Conservation (phyloP, 1,139 yeast species). For the Kodamaea suecica region DNA sequence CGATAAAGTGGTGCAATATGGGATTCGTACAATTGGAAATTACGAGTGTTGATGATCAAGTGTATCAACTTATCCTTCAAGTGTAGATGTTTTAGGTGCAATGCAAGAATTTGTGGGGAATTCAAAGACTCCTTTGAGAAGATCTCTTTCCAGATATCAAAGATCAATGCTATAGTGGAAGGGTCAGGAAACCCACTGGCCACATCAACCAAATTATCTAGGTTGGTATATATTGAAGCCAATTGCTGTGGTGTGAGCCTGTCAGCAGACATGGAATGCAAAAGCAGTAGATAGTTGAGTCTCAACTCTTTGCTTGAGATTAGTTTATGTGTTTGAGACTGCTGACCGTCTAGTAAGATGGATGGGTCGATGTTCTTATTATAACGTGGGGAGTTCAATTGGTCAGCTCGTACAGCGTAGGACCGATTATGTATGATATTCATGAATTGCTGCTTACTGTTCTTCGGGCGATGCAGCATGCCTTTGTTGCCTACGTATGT, state of each 20-base stretch:
- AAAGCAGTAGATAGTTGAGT: conserved; percentile 12
- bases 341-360: conserved; percentile 9
- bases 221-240: conserved; percentile 11
- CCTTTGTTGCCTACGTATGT: no score
- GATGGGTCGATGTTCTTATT: conserved; percentile 5
- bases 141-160: conserved; percentile 22
- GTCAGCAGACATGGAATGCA: conserved; percentile 4
- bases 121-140: conserved; percentile 7
- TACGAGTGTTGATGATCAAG: conserved; percentile 20
- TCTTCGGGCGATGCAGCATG: no score
- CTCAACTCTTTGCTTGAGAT: conserved; percentile 13
- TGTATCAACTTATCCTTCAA: conserved; percentile 21
- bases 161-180: conserved; percentile 15
- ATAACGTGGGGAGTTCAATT: conserved; percentile 5
- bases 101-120: conserved; percentile 3
- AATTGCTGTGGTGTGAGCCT: conserved; percentile 13
- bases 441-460: no score
- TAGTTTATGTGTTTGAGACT: conserved; percentile 15
- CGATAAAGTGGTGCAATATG: conserved; percentile 18
- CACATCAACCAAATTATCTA: conserved; percentile 18
- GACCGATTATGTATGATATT: no score
- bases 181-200: conserved; percentile 18
- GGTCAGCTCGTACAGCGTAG: background rate
- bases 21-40: conserved; percentile 19
- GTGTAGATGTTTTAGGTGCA: conserved; percentile 19